Base-by-base conservation (phyloP, 2,329 filamentous ascomycete species). In the Talaromyces marneffei region DNA sequence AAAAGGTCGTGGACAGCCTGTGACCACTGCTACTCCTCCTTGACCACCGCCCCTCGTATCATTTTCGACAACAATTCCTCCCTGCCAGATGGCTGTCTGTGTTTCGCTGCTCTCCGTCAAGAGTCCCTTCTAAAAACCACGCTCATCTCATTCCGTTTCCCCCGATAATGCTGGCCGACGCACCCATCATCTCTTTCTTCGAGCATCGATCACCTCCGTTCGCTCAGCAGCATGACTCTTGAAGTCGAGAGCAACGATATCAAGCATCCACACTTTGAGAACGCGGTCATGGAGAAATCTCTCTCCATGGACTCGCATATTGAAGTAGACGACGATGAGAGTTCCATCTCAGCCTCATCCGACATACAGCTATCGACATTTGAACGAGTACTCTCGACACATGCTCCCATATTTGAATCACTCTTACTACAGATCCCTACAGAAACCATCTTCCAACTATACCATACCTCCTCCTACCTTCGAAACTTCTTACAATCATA, bases 331-430 rank as follows among this genome's bases (percentile, higher is more conserved):
- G 46, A 53, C 37, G 42, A 61, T 42, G 55, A 55, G 53, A 59
- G 16, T 31, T 29, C 29, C 29, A 39, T 50, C 39, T 31, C 33
- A n/a, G 48, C 44, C 39, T 44, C 56, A n/a, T 53, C 56, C 29
- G 60, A 55, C 39, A 48, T 48, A 25, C 64, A 65, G 55, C 72
- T 79, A 23, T 80, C 78, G 16, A 73, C 71, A 20, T 83, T 86
- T 68, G 83, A 86, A 71, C 72, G 78, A 66, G 72, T 85, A 65
- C 70, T 85, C 64, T 83, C 82, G 54, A 78, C 81, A 20, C 81
- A 85, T 70, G 79, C 82, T 33, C 83, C 84, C 52, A 78, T 86
- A 62, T 76, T 85, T 63, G 83, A 85, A 70, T 85, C 82, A 42
- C 77, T 86, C 25, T 77, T 85, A 53, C 77, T 82, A 46, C 83